Conservation (phyloP, 2,329 filamentous ascomycete species). For the Monosporascus sp. region DNA sequence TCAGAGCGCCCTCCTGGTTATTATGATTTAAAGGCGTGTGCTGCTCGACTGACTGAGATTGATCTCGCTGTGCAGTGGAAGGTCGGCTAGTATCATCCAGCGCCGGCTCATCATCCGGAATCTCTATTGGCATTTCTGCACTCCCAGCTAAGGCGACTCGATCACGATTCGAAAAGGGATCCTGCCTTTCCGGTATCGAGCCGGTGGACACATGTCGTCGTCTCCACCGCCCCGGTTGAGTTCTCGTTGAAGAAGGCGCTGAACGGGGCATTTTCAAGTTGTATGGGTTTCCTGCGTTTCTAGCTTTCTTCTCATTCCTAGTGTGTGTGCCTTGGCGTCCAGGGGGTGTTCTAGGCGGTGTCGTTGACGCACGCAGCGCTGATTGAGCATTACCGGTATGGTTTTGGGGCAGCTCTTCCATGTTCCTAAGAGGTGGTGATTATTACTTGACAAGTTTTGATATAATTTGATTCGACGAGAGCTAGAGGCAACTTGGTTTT, state of each 20-base stretch:
- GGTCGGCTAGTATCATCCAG: too few species aligned
- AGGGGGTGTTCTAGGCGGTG: neutral
- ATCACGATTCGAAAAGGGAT: neutral
- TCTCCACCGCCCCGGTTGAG: neutral
- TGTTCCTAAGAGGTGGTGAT: neutral
- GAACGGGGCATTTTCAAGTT: neutral
- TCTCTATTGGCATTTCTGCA: neutral
- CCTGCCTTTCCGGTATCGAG: neutral
- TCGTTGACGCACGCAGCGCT: neutral
- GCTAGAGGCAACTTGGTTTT: neutral
- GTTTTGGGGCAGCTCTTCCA: neutral
- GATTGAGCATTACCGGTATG: neutral
- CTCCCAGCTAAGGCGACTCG: neutral
- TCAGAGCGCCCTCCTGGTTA: too few species aligned
- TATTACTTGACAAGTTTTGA: too few species aligned
- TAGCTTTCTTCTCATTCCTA: neutral
- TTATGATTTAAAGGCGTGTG: too few species aligned
- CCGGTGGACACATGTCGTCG: neutral
- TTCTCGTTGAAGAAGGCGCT: neutral
- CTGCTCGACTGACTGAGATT: too few species aligned
- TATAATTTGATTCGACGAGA: too few species aligned
- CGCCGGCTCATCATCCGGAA: neutral
- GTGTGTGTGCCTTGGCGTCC: neutral
- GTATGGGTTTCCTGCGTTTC: neutral
- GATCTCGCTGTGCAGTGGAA: too few species aligned